Evolutionary conservation across 2,329 filamentous ascomycete genomes (phyloP).

Genomic region (Xylogone sp.): DNA sequence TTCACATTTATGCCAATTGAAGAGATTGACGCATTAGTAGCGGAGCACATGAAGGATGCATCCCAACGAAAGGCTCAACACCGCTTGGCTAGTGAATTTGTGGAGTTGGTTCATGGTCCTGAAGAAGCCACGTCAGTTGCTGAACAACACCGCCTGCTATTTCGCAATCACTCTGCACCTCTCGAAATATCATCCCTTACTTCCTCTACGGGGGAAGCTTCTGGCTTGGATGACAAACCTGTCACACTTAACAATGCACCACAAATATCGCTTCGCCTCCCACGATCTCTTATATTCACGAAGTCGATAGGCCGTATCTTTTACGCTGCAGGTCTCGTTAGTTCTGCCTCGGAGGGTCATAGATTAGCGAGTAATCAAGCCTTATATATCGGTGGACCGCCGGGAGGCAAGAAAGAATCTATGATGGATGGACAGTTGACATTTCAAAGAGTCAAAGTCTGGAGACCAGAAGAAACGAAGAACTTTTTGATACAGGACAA

Average conservation of each 20-base stretch:
- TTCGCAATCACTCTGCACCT: slow-evolving; percentile 29
- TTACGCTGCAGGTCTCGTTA: slow-evolving; percentile 54
- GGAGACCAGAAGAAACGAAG: slow-evolving; percentile 52
- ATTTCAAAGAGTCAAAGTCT: slow-evolving; percentile 59
- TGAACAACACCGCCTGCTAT: slow-evolving; percentile 47
- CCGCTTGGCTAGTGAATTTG: slow-evolving; percentile 74
- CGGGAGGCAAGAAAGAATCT: slow-evolving; percentile 37
- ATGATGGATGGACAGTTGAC: slow-evolving; percentile 48
- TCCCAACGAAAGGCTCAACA: slow-evolving; percentile 78
- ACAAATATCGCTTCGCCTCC: slow-evolving; percentile 54
- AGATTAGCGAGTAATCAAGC: slow-evolving; percentile 52
- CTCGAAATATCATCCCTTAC: slow-evolving; percentile 4
- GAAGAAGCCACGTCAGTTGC: slow-evolving; percentile 61
- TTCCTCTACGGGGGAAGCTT: background rate
- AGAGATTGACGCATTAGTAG: slow-evolving; percentile 66
- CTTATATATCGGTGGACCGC: slow-evolving; percentile 56
- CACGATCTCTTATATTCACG: slow-evolving; percentile 48
- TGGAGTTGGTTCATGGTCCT: slow-evolving; percentile 73
- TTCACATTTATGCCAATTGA: slow-evolving; percentile 82
- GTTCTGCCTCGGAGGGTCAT: slow-evolving; percentile 53
- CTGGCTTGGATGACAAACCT: slow-evolving; percentile 3
- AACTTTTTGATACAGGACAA: slow-evolving; percentile 58
- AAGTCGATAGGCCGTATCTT: slow-evolving; percentile 57
- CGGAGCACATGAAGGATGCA: slow-evolving; percentile 62
- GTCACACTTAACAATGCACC: slow-evolving; percentile 42